These are phyloP conservation scores for Artemisia tridentata DNA, from an alignment of 129 eudicot species.

Conservation along the genomic window DNA sequence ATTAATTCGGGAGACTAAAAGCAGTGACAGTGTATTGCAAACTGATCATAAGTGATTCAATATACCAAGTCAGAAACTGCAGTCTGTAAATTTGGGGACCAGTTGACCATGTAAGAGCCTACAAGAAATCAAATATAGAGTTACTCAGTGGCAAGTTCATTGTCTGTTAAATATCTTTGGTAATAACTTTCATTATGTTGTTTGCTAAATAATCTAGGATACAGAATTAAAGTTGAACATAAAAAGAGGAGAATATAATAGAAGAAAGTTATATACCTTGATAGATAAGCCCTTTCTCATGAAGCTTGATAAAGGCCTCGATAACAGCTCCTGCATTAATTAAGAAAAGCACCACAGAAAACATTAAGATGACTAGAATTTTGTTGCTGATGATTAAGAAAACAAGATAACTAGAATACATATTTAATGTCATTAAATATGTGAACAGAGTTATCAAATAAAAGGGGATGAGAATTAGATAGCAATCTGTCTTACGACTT, in stretches of 20 bases:
- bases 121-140: slow-evolving; percentile 28
- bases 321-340: slow-evolving; percentile 75
- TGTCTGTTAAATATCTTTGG: too few species aligned
- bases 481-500: slow-evolving; percentile 78
- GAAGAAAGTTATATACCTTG: slow-evolving; percentile 53
- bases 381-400: not conserved
- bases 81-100: slow-evolving; percentile 97
- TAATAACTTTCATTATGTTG: too few species aligned
- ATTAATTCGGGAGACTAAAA: slow-evolving; percentile 13
- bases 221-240: too few species aligned
- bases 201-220: too few species aligned
- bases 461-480: slow-evolving; percentile 29
- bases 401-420: slow-evolving; percentile 1
- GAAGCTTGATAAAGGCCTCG: slow-evolving; percentile 92
- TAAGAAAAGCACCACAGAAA: slow-evolving; percentile 17
- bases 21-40: not conserved
- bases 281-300: slow-evolving; percentile 95
- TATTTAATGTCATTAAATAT: slow-evolving; percentile 9
- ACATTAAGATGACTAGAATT: slow-evolving; percentile 4
- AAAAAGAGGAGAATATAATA: not conserved
- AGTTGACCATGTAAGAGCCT: slow-evolving; percentile 99
- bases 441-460: slow-evolving; percentile 5
- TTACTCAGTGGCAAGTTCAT: not conserved
- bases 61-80: slow-evolving; percentile 99
- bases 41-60: slow-evolving; percentile 12